Base-by-base conservation (phyloP, 2,329 filamentous ascomycete species). In the Venturia effusa region DNA sequence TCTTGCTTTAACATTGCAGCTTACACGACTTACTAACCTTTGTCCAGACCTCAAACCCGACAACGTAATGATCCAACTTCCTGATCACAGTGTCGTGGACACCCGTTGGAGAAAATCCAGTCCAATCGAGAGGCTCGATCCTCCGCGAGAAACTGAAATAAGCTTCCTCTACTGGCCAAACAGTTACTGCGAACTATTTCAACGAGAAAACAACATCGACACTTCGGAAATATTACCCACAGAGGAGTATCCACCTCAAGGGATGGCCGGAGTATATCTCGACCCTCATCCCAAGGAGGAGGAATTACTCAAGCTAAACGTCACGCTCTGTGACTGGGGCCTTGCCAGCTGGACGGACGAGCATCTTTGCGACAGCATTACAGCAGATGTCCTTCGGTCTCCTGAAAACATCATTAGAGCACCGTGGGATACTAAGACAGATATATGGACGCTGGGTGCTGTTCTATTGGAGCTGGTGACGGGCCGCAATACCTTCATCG, bases 381-480 rank as follows among this genome's bases (percentile, higher is more conserved):
- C 22, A 19, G 17, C 59, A 39, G 15, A 13, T 8, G 32, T 39
- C 10, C 19, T 59, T 60, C 66, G 67, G 24, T 64, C 66, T 19
- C 61, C 65, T 6, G 68, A 69, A 59, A 39, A 67, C 1, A 62
- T 69, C 13, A 27, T 64, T 15, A 65, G 61, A 15, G 62, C 66
- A 62, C 27, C 60, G n/a, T 69, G 68, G 67, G 59, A 65, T 30
- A 45, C 5, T 4, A 45, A 65, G 43, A 62, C 65, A 10, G 68
- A 68, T 48, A 67, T 68, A 27, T 69, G 68, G 68, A 59, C 61
- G 24, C 13, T 69, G 27, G 67, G 65, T 4, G 55, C 64, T 22
- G 65, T 68, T 19, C 22, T 59, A 5, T 19, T 59, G 4, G 54
- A 30, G 54, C 54, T 59, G 11, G 22, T 59, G 6, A 19, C 11